Base-by-base conservation (phyloP, 129 eudicot genomes). In the Calendula officinalis region DNA sequence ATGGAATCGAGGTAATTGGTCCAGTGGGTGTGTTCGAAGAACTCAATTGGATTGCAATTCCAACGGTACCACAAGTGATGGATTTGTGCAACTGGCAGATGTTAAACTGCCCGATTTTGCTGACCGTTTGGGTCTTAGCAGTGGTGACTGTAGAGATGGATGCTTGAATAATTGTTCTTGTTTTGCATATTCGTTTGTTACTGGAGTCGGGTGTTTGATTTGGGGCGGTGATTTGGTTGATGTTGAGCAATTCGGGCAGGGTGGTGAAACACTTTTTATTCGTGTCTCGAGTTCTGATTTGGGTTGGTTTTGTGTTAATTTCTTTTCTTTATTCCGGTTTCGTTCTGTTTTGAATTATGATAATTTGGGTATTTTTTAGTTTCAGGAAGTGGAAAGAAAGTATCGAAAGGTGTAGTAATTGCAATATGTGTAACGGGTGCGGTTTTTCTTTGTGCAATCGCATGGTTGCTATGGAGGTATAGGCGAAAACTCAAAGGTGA, bases 101-200 rank as follows among this genome's bases (percentile, higher is more conserved):
- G 80, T 89, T 40, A 89, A 85, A 45, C 62, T 83, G 69, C 90
- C 97, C 0, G 90, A 85, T 64, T 76, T 75, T 69, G 85, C 82
- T 7, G 88, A 76, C 51, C 41, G 38, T 4, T 61, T 57, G 38
- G 55, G n/a, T 3, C 62, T 56, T 27, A 15, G 38, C 5, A 3
- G 14, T 4, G 43, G 4, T 0, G 84, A 56, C 3, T 89, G 97
- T 56, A 67, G 69, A 64, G 57, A 44, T 0, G 15, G 38, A 75
- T 89, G 97, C 69, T 45, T 66, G 66, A 58, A 8, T 38, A 89
- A 89, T 69, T 89, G 97, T 76, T 83, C 94, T 3, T 89, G 97
- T 63, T 49, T 30, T 10, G 94, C 88, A 0, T 86, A 80, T 43
- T 78, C 84, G 5, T 83, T 8, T 72, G 69, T 78, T 37, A 8